Evolutionary conservation across 768 basidiomycete species (phyloP).

Genomic region (Suillus brevipes): DNA sequence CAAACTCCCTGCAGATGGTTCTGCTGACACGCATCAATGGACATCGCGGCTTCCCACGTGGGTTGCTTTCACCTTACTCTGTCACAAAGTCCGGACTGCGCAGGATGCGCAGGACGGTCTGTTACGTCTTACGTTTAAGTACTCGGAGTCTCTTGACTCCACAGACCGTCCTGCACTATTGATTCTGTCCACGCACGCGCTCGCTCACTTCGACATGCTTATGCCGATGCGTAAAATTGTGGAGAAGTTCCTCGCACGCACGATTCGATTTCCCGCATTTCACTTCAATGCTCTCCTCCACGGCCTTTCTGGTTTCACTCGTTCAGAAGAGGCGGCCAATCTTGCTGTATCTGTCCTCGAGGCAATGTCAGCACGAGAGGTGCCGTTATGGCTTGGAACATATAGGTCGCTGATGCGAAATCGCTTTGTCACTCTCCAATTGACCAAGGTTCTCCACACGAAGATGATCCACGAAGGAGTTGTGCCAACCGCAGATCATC

Average conservation of each 20-base stretch:
- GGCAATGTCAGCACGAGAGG: slow-evolving; percentile 47
- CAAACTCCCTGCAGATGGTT: not conserved
- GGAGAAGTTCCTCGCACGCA: slow-evolving; percentile 38
- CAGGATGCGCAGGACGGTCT: slow-evolving; percentile 45
- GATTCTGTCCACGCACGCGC: slow-evolving; percentile 46
- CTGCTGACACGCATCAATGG: not conserved
- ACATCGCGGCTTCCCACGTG: slow-evolving; percentile 43
- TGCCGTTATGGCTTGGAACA: slow-evolving; percentile 42
- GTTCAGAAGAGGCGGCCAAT: slow-evolving; percentile 40
- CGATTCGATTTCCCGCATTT: slow-evolving; percentile 24
- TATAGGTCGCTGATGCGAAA: slow-evolving; percentile 49
- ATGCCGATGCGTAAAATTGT: slow-evolving; percentile 47
- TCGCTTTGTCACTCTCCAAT: slow-evolving; percentile 49
- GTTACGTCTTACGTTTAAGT: slow-evolving; percentile 43
- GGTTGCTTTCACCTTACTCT: slow-evolving; percentile 53
- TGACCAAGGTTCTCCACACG: slow-evolving; percentile 47
- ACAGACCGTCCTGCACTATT: slow-evolving; percentile 44
- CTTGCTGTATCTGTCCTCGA: slow-evolving; percentile 43
- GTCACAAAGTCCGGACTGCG: slow-evolving; percentile 45
- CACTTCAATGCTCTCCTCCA: slow-evolving; percentile 56
- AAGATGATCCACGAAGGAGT: slow-evolving; percentile 43
- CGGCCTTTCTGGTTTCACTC: slow-evolving; percentile 46
- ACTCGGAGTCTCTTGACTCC: slow-evolving; percentile 35
- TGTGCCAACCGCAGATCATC: slow-evolving; percentile 42
- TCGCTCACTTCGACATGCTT: slow-evolving; percentile 51